Evolutionary conservation across 768 basidiomycete species (phyloP).

Genomic region (Royoungia palumana): DNA sequence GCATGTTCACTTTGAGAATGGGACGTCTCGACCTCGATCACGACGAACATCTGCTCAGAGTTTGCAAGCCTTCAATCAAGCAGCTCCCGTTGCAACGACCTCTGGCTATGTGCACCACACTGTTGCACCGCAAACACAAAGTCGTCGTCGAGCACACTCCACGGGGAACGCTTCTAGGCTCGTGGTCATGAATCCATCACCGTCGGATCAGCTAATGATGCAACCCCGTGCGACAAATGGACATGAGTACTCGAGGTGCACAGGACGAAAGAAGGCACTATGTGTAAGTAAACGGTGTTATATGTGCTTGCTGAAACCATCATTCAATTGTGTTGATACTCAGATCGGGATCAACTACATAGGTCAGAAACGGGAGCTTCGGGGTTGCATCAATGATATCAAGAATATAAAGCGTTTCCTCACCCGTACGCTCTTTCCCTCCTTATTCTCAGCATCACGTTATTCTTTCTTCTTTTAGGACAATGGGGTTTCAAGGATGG

Average conservation of each 20-base stretch:
- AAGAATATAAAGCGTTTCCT: slow-evolving; percentile 67
- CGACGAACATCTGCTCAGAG: slow-evolving; percentile 9
- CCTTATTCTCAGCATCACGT: neutral
- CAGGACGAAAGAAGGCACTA: slow-evolving; percentile 50
- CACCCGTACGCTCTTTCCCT: slow-evolving; percentile 41
- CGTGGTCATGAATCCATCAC: neutral
- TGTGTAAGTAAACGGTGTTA: slow-evolving; percentile 29
- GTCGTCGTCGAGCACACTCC: slow-evolving; percentile 22
- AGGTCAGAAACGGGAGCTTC: slow-evolving; percentile 59
- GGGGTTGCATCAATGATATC: slow-evolving; percentile 82
- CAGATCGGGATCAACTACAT: slow-evolving; percentile 80
- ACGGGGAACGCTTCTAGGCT: slow-evolving; percentile 11
- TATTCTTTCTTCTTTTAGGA: slow-evolving; percentile 21
- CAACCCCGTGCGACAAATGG: slow-evolving; percentile 5
- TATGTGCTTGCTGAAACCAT: neutral
- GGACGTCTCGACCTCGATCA: slow-evolving; percentile 5
- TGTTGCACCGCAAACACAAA: slow-evolving; percentile 4
- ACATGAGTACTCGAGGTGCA: slow-evolving; percentile 48
- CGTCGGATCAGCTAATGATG: neutral
- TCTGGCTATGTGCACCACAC: neutral
- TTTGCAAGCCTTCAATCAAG: neutral
- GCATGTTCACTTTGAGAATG: slow-evolving; percentile 27
- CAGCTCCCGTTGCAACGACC: slow-evolving; percentile 1
- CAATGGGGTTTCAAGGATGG: slow-evolving; percentile 47
- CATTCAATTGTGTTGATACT: neutral